These are phyloP conservation scores for Exophiala bonariae DNA, from an alignment of 2,329 filamentous ascomycete species.

Conservation along the genomic window DNA sequence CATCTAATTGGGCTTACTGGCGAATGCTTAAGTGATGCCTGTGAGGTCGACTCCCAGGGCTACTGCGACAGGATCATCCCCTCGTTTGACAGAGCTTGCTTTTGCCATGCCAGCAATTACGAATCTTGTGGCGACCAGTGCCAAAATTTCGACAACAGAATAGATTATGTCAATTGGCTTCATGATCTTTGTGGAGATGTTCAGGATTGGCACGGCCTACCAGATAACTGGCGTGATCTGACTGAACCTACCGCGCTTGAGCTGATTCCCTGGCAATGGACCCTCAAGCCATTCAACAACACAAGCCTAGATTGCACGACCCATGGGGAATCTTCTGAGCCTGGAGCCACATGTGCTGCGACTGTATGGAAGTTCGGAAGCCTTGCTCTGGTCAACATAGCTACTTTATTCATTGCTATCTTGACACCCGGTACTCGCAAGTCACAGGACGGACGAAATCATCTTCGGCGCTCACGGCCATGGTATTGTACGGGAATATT, in stretches of 20 bases:
- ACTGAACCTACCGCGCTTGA: constrained; percentile 28
- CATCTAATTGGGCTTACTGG: constrained; percentile 24
- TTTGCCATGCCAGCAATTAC: constrained; percentile 33
- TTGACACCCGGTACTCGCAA: neutral
- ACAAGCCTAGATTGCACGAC: constrained; percentile 6
- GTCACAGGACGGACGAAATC: neutral
- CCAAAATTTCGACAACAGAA: constrained; percentile 34
- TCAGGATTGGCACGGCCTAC: constrained; percentile 33
- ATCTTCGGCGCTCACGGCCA: neutral
- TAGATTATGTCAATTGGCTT: constrained; percentile 35
- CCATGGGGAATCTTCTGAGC: constrained; percentile 3
- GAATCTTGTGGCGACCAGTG: constrained; percentile 31
- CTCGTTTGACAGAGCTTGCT: constrained; percentile 33
- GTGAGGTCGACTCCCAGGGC: constrained; percentile 31
- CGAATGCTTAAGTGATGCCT: constrained; percentile 34
- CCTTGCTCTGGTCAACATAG: constrained; percentile 28
- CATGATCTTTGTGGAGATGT: constrained; percentile 32
- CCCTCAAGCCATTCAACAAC: constrained; percentile 21
- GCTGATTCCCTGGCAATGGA: constrained; percentile 36
- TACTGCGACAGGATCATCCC: constrained; percentile 32
- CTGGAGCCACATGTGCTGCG: constrained; percentile 25
- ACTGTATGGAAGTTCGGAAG: constrained; percentile 29
- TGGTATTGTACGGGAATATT: constrained; percentile 28
- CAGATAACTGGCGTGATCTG: constrained; percentile 32
- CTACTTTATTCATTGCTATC: constrained; percentile 22